Conservation (phyloP, 768 basidiomycete species). For the Filobasidium floriforme region DNA sequence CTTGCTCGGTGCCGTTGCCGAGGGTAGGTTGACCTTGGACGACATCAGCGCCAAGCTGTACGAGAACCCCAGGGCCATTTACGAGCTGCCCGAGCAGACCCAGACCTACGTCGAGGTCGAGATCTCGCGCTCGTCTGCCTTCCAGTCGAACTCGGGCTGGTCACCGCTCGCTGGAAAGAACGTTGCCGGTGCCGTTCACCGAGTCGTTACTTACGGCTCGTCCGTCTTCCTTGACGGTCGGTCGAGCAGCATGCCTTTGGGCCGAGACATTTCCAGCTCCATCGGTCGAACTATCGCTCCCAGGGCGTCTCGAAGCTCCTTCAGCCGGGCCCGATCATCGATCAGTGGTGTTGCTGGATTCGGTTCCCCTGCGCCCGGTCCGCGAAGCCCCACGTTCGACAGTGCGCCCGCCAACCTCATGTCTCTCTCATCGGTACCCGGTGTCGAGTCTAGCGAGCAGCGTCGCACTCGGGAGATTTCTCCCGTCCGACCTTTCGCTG, state of each 20-base stretch:
- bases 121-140: constrained; percentile 63
- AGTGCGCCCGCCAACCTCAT: constrained; percentile 28
- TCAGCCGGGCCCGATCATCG: constrained; percentile 36
- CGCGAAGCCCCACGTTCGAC: constrained; percentile 21
- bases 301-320: constrained; percentile 43
- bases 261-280: constrained; percentile 46
- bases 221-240: constrained; percentile 82
- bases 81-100: constrained; percentile 75
- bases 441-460: constrained; percentile 13
- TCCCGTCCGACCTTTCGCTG: constrained; percentile 47
- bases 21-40: constrained; percentile 69
- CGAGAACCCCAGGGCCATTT: constrained; percentile 87
- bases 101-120: constrained; percentile 90
- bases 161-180: constrained; percentile 65
- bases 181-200: constrained; percentile 70
- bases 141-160: constrained; percentile 57
- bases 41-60: constrained; percentile 75
- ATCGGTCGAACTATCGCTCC: constrained; percentile 26
- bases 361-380: constrained; percentile 22
- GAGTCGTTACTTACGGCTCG: constrained; percentile 81
- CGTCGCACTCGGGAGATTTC: constrained; percentile 36
- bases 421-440: constrained; percentile 31
- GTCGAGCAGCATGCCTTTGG: constrained; percentile 51
- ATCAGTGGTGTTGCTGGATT: constrained; percentile 28
- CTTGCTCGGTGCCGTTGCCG: constrained; percentile 72